These are phyloP conservation scores for Phytophthora pisi DNA, from an alignment of 352 stramenopile species.

Conservation along the genomic window DNA sequence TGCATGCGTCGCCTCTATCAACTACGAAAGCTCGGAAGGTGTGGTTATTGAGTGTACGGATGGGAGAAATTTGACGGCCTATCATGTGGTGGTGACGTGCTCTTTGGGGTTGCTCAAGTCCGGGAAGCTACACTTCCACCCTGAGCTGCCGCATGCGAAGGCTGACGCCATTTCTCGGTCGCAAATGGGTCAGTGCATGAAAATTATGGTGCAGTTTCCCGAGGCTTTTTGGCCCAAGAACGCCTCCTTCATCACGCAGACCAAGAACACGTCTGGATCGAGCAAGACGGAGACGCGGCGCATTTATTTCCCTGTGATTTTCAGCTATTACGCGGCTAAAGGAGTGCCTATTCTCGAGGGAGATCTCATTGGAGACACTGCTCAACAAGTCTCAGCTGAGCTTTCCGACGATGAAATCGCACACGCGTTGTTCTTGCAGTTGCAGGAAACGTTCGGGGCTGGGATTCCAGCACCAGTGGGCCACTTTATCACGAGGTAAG, in stretches of 20 bases:
- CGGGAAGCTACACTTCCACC: slow-evolving; percentile 44
- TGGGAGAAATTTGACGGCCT: slow-evolving; percentile 30
- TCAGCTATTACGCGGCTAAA: slow-evolving; percentile 61
- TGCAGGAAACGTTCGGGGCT: slow-evolving; percentile 47
- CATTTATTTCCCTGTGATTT: slow-evolving; percentile 58
- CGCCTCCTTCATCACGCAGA: slow-evolving; percentile 48
- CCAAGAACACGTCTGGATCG: slow-evolving; percentile 2
- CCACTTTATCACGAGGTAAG: slow-evolving; percentile 56
- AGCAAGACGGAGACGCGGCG: not conserved
- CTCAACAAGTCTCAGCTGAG: slow-evolving; percentile 32
- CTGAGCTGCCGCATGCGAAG: slow-evolving; percentile 50
- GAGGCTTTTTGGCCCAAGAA: slow-evolving; percentile 57
- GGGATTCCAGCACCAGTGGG: slow-evolving; percentile 38
- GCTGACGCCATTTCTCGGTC: slow-evolving; percentile 45
- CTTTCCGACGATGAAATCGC: slow-evolving; percentile 50
- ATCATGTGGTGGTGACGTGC: slow-evolving; percentile 57
- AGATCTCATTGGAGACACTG: slow-evolving; percentile 52
- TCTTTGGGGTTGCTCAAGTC: slow-evolving; percentile 58
- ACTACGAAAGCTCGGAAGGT: slow-evolving; percentile 21
- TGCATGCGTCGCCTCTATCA: slow-evolving; percentile 27
- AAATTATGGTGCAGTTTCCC: slow-evolving; percentile 70
- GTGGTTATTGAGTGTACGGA: slow-evolving; percentile 41
- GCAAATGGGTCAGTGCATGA: slow-evolving; percentile 74
- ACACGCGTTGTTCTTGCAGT: slow-evolving; percentile 38
- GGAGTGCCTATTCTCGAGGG: slow-evolving; percentile 53